These are phyloP conservation scores for Candida neerlandica DNA, from an alignment of 1,139 yeast genomes.

Conservation along the genomic window DNA sequence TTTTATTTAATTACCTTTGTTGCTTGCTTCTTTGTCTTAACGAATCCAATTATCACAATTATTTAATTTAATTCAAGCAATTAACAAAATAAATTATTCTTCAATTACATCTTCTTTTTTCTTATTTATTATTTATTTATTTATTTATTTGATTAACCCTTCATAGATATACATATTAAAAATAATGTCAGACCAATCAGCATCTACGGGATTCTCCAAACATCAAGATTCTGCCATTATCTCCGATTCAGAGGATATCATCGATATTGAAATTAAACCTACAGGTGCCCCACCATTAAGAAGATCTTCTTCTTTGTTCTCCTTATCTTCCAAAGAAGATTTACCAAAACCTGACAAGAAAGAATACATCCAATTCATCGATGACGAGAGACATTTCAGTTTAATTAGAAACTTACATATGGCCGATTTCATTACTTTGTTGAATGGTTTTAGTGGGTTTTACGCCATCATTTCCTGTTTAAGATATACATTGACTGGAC, in stretches of 20 bases:
- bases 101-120: too few relatives aligned
- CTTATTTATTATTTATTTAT: neutral
- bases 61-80: too few relatives aligned
- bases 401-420: conserved; percentile 80
- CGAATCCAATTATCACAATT: too few relatives aligned
- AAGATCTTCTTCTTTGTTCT: conserved; percentile 47
- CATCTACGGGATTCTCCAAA: conserved; percentile 15
- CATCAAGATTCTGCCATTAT: conserved; percentile 38
- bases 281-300: conserved; percentile 29
- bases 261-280: conserved; percentile 14
- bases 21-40: too few relatives aligned
- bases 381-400: conserved; percentile 78
- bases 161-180: neutral
- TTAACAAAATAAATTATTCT: too few relatives aligned
- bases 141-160: neutral
- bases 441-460: conserved; percentile 90
- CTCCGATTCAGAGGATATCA: conserved; percentile 32
- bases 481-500: conserved; percentile 71
- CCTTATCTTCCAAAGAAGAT: conserved; percentile 43
- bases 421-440: conserved; percentile 93
- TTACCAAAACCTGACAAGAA: conserved; percentile 66
- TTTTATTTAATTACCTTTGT: too few relatives aligned
- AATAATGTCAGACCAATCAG: conserved; percentile 1
- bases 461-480: conserved; percentile 85
- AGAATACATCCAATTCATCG: conserved; percentile 76